Evolutionary conservation across 2,329 filamentous ascomycete species (phyloP).

Genomic region (Ascochyta clinopodiicola): DNA sequence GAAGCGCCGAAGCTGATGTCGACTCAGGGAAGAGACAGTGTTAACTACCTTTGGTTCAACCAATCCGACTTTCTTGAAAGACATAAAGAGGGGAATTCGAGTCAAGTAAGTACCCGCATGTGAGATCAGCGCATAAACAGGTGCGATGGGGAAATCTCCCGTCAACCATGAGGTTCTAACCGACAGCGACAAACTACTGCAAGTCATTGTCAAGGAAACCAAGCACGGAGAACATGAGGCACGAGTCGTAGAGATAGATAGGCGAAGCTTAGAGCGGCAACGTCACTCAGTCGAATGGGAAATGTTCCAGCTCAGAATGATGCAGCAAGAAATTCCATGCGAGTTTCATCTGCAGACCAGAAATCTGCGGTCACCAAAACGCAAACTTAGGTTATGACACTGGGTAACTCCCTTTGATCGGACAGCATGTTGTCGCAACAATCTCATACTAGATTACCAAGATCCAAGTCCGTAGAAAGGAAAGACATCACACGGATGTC

Average conservation of each 20-base stretch:
- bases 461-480: too few relatives aligned
- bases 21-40: background rate
- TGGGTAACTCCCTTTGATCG: too few relatives aligned
- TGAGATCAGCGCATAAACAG: background rate
- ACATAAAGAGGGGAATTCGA: background rate
- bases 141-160: background rate
- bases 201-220: background rate
- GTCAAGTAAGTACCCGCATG: background rate
- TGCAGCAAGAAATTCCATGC: too few relatives aligned
- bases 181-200: background rate
- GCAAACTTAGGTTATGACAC: too few relatives aligned
- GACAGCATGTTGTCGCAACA: too few relatives aligned
- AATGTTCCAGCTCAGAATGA: too few relatives aligned
- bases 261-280: background rate
- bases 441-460: too few relatives aligned
- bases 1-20: slow-evolving; percentile 10
- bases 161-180: background rate
- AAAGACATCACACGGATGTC: too few relatives aligned
- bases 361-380: too few relatives aligned
- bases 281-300: background rate
- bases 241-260: background rate
- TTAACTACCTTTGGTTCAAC: too few relatives aligned
- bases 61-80: too few relatives aligned
- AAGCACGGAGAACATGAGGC: background rate
- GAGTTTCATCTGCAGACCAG: too few relatives aligned